Percentiles rank a stretch among this genome's conserved stretches.
phyloP scores from a whole-genome alignment of 306 rosid genomes.

The Casuarina cunninghamiana region DNA sequence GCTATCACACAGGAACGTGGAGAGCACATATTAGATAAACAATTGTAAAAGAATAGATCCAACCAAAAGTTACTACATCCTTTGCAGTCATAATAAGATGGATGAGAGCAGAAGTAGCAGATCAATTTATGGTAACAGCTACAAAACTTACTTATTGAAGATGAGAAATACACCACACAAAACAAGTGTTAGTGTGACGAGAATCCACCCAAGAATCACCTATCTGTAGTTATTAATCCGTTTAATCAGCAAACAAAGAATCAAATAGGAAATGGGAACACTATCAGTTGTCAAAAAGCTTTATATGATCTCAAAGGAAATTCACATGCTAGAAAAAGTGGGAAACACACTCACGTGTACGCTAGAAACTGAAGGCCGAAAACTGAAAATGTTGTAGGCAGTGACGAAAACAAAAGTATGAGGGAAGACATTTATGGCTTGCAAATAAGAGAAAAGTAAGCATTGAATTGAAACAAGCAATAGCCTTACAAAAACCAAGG shows the following conservation, averaged over 20 bases:
- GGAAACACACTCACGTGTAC: constrained; percentile 56
- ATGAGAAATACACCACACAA: not conserved
- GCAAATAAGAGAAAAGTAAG: not conserved
- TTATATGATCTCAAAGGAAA: not conserved
- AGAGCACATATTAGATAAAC: not conserved
- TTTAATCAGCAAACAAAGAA: not conserved
- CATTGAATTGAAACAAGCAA: constrained; percentile 2
- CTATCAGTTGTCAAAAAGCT: not conserved
- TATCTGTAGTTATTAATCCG: not conserved
- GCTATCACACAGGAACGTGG: not conserved
- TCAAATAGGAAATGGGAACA: not conserved
- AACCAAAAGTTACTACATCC: not conserved
- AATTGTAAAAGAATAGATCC: not conserved
- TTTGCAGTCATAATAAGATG: not conserved
- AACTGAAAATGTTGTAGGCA: constrained; percentile 58
- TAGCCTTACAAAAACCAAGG: constrained; percentile 55
- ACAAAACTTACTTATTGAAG: not conserved
- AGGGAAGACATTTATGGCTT: not conserved
- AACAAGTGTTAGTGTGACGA: not conserved
- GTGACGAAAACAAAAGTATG: constrained; percentile 5
- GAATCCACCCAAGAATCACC: constrained; percentile 2
- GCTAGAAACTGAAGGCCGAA: constrained; percentile 55
- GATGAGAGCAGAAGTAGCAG: not conserved
- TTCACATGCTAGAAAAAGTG: not conserved
- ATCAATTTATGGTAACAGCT: not conserved